Base-by-base conservation (phyloP, 176 grass and related monocot species). In the Triticum timopheevii region DNA sequence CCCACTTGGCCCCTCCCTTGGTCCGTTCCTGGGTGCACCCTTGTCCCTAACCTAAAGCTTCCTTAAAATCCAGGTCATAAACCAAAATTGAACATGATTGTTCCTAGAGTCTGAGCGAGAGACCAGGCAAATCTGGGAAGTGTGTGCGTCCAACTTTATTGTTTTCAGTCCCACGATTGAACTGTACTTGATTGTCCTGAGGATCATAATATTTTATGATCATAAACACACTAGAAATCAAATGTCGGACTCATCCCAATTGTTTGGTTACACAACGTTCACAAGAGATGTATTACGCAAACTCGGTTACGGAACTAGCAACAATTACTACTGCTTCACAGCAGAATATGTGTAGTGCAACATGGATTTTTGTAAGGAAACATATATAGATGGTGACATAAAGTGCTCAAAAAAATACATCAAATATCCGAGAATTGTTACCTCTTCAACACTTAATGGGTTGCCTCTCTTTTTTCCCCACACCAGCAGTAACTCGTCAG, bases 381-480 rank as follows among this genome's bases (percentile, higher is more conserved):
- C 15, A 73, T 45, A 73, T 45, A 87, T 80, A 36, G 16, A 69
- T 76, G 49, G 35, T 77, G 28, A 84, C 84, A 80, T 75, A 20
- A 84, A 85, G 16, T 70, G 47, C 22, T 70, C 6, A 13, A 61
- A 25, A 77, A 80, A 35, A 86, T 62, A 82, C 64, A 90, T 52
- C 11, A 73, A 49, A 62, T 35, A 59, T 65, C 3, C 2, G 3
- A 45, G 24, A 73, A 59, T 34, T 23, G 39, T 82, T 96, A 99
- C 97, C 97, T 99, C 94, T 86, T 96, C 85, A 67, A 89, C 80
- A 80, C 73, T 86, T 70, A 99, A 89, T n/a, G 92, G 87, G 5
- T 2, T 69, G 17, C 88, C 92, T 83, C 97, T 96, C 90, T 93
- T 89, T 88, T 96, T 99, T 69, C 97, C 97, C 94, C 97, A 99